These are phyloP conservation scores for Tetrapisispora nanseiensis DNA, from an alignment of 805 yeast genomes.

Conservation along the genomic window DNA sequence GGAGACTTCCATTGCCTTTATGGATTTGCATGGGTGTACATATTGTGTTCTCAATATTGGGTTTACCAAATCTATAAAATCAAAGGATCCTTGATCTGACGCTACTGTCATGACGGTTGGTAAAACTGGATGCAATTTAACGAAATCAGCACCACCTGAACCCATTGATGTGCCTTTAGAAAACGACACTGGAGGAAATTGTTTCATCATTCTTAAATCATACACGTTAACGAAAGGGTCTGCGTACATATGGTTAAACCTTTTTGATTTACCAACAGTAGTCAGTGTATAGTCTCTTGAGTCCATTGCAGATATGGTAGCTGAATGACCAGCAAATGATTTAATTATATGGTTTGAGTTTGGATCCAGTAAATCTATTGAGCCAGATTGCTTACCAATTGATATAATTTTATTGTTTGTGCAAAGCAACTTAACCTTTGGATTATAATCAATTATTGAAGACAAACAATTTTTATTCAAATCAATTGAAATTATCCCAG, in stretches of 20 bases:
- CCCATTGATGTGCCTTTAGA: slow-evolving; percentile 38
- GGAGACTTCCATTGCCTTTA: slow-evolving; percentile 28
- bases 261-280: slow-evolving; percentile 71
- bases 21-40: slow-evolving; percentile 29
- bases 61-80: slow-evolving; percentile 72
- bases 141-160: slow-evolving; percentile 77
- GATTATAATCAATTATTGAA: slow-evolving; percentile 34
- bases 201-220: slow-evolving; percentile 63
- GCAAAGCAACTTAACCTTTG: slow-evolving; percentile 39
- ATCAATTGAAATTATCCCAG: slow-evolving; percentile 37
- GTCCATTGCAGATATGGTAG: slow-evolving; percentile 54
- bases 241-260: slow-evolving; percentile 45
- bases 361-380: slow-evolving; percentile 57
- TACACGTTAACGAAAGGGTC: slow-evolving; percentile 81
- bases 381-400: slow-evolving; percentile 50
- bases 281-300: slow-evolving; percentile 56
- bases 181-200: slow-evolving; percentile 73
- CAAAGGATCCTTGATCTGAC: slow-evolving; percentile 71
- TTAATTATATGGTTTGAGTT: slow-evolving; percentile 38
- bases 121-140: slow-evolving; percentile 75
- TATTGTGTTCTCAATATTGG: slow-evolving; percentile 40
- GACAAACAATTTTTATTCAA: slow-evolving; percentile 31
- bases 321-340: slow-evolving; percentile 50
- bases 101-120: slow-evolving; percentile 69
- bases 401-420: slow-evolving; percentile 45